Conservation (phyloP, 2,329 filamentous ascomycete genomes). For the Cercospora beticola region DNA sequence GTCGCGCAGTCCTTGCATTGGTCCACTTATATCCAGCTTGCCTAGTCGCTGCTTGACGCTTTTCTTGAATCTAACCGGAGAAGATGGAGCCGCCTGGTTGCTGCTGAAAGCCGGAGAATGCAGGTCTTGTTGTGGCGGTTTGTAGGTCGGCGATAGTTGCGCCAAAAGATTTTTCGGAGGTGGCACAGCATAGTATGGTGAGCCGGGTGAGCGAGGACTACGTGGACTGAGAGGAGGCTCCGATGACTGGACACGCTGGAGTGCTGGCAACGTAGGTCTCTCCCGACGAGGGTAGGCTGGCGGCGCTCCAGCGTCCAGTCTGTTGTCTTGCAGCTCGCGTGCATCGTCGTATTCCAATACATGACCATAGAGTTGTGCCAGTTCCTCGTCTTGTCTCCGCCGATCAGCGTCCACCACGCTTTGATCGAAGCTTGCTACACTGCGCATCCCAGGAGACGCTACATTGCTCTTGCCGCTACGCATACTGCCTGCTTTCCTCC, state of each 20-base stretch:
- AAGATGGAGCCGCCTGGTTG: constrained; percentile 41
- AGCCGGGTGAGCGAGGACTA: constrained; percentile 40
- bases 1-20: constrained; percentile 44
- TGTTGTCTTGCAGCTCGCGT: no score
- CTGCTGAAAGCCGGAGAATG: constrained; percentile 41
- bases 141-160: constrained; percentile 15
- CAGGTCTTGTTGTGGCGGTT: constrained; percentile 23
- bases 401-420: constrained; percentile 72
- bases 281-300: constrained; percentile 11
- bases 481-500: constrained; percentile 30
- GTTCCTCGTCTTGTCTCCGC: constrained; percentile 73
- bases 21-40: constrained; percentile 56
- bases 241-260: constrained; percentile 19
- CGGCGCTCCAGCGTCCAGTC: neutral
- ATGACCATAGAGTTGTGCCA: constrained; percentile 87
- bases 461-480: constrained; percentile 46
- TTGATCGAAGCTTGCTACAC: constrained; percentile 71
- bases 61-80: constrained; percentile 32
- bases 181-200: constrained; percentile 35
- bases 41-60: constrained; percentile 28
- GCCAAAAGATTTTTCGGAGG: constrained; percentile 29
- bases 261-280: neutral
- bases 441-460: constrained; percentile 49
- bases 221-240: constrained; percentile 38
- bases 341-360: constrained; percentile 64